Conservation (phyloP, 257 asterid species). For the Mentha longifolia region DNA sequence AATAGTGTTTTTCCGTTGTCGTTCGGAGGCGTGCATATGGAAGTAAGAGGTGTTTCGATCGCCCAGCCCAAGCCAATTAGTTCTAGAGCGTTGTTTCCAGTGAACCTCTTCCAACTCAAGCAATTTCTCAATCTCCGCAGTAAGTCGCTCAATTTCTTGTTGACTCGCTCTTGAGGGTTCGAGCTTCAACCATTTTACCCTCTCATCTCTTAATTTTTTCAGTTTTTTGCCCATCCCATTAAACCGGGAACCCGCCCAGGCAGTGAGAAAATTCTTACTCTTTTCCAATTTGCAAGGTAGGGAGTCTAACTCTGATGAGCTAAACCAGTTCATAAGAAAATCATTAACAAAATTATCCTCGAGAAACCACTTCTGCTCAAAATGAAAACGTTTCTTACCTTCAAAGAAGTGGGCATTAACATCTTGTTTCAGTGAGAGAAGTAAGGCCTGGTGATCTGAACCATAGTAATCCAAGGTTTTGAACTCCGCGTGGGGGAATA, state of each 20-base stretch:
- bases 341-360: not conserved
- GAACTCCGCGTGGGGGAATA: not conserved
- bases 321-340: not conserved
- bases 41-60: not conserved
- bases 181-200: too few relatives aligned
- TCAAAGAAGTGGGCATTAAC: too few relatives aligned
- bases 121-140: too few relatives aligned
- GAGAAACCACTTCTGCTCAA: not conserved
- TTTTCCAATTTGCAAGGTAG: too few relatives aligned
- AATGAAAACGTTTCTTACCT: not conserved
- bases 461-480: not conserved
- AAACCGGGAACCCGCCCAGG: too few relatives aligned
- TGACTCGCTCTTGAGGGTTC: too few relatives aligned
- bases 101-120: not conserved
- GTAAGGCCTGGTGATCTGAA: not conserved
- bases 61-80: not conserved
- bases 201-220: too few relatives aligned
- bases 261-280: too few relatives aligned
- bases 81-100: not conserved
- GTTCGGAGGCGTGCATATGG: not conserved
- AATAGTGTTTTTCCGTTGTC: not conserved
- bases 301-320: too few relatives aligned
- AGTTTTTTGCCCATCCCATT: too few relatives aligned
- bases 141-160: too few relatives aligned
- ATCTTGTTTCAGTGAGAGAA: not conserved